Evolutionary conservation across 306 rosid genomes (phyloP), one percentile per base, ranked within the genome.

Genomic region (Alnus glutinosa): DNA sequence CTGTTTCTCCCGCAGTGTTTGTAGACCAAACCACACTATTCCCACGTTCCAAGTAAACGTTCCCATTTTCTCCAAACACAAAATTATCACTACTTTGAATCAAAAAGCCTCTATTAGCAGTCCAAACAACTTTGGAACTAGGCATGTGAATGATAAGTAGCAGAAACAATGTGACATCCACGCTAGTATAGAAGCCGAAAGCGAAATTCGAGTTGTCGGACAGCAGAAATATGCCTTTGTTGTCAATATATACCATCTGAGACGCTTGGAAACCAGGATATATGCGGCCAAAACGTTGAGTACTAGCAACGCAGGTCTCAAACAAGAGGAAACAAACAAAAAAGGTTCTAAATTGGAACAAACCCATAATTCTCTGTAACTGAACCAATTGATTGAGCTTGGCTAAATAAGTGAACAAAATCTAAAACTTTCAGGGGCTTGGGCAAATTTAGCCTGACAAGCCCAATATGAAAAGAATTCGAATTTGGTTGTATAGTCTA

Each of bases 261-360:
- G 88, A 85, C 18, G 86, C 76, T 55, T 69, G 79, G 75, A 79
- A 85, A 2, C 84, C 88, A 5, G 88, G 88, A 47, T 66, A 64
- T 36, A 85, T 82, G 64, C 54, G 73, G 48, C 44, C 73, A 4
- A 62, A 46, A 13, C 52, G 69, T 18, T 79, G 88, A 69, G 42
- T 55, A 28, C 64, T 52, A 74, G 78, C 86, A 18, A 70, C 49
- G 64, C 79, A 74, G 48, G 77, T 67, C 71, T 68, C 66, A 48
- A 78, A 37, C 50, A 74, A 47, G 30, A 73, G 57, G 50, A 73
- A 63, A 19, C 66, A 70, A 37, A 81, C 30, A 74, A 49, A 58
- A 42, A 75, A 47, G 63, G 51, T 36, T 75, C 70, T 8, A 44
- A 74, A 4, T 58, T 39, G 48, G 50, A 42, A 18, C 50, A 18